Conservation (phyloP, 2,329 filamentous ascomycete genomes). For the Penicillium sp. region DNA sequence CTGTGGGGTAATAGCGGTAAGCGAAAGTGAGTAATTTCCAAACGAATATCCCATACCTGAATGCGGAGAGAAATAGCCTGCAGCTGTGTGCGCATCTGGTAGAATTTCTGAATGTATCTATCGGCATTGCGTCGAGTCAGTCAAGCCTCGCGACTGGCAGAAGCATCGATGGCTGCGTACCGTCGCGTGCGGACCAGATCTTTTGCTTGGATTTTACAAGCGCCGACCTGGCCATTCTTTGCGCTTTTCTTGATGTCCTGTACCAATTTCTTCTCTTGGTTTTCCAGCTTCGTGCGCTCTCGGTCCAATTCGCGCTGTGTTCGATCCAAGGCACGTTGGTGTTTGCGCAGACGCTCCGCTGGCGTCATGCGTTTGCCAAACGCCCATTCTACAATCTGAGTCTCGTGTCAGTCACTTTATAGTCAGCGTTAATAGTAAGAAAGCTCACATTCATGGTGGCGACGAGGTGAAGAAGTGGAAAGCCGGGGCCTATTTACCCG, state of each 20-base stretch:
- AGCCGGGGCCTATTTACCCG: slow-evolving; percentile 10
- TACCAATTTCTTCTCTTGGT: slow-evolving; percentile 96
- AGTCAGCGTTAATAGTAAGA: too few relatives aligned
- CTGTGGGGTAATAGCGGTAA: slow-evolving; percentile 42
- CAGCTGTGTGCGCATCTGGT: slow-evolving; percentile 92
- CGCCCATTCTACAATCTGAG: slow-evolving; percentile 95
- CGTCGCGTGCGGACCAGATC: slow-evolving; percentile 86
- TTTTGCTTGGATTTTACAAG: slow-evolving; percentile 96
- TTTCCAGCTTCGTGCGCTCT: slow-evolving; percentile 90
- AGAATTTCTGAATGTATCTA: slow-evolving; percentile 96
- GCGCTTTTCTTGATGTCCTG: slow-evolving; percentile 96
- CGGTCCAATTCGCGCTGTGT: slow-evolving; percentile 94
- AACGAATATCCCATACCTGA: slow-evolving; percentile 55
- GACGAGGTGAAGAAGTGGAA: neutral
- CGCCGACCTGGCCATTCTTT: slow-evolving; percentile 97
- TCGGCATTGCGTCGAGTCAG: neutral
- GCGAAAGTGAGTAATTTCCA: slow-evolving; percentile 1
- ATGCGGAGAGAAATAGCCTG: slow-evolving; percentile 93
- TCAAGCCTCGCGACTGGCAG: slow-evolving; percentile 3
- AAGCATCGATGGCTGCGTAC: slow-evolving; percentile 37
- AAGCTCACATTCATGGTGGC: slow-evolving; percentile 39
- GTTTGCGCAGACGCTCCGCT: slow-evolving; percentile 58
- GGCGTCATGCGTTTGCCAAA: slow-evolving; percentile 99
- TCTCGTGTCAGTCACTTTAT: slow-evolving; percentile 8
- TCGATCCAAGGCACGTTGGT: slow-evolving; percentile 94